Conservation (phyloP, 192 early-diverging fungal genomes). For the Coemansia umbellata region DNA sequence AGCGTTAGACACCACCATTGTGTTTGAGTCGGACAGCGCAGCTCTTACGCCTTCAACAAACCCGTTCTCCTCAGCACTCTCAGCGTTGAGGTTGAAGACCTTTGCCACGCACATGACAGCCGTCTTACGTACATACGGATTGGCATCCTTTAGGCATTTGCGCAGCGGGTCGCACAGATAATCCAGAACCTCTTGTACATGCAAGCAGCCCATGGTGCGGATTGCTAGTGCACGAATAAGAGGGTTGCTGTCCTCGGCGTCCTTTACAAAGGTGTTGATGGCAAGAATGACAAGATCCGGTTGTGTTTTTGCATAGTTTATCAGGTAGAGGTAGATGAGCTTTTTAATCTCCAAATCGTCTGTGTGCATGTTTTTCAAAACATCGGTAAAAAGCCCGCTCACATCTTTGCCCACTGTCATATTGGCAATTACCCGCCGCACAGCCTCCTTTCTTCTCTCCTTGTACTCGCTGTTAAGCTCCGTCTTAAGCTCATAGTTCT, state of each 20-base stretch:
- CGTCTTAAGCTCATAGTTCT: slow-evolving; percentile 96
- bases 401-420: slow-evolving; percentile 99
- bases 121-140: slow-evolving; percentile 98
- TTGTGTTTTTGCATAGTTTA: slow-evolving; percentile 91
- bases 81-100: slow-evolving; percentile 86
- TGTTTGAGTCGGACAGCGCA: slow-evolving; percentile 89
- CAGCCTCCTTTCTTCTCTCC: slow-evolving; percentile 93
- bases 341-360: slow-evolving; percentile 85
- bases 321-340: slow-evolving; percentile 94
- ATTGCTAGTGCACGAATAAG: slow-evolving; percentile 93
- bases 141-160: slow-evolving; percentile 74
- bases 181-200: slow-evolving; percentile 86
- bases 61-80: slow-evolving; percentile 87
- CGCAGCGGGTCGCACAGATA: slow-evolving; percentile 82
- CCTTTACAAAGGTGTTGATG: slow-evolving; percentile 85
- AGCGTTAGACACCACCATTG: slow-evolving; percentile 97
- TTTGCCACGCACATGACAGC: slow-evolving; percentile 96
- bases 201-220: slow-evolving; percentile 95
- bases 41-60: slow-evolving; percentile 82
- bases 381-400: slow-evolving; percentile 89
- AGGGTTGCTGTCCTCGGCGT: slow-evolving; percentile 89
- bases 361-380: slow-evolving; percentile 99
- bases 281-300: slow-evolving; percentile 93
- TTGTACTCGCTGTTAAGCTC: slow-evolving; percentile 98
- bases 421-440: slow-evolving; percentile 98